Base-by-base conservation (phyloP, 495 filamentous ascomycete species). In the Copromyces sp. region DNA sequence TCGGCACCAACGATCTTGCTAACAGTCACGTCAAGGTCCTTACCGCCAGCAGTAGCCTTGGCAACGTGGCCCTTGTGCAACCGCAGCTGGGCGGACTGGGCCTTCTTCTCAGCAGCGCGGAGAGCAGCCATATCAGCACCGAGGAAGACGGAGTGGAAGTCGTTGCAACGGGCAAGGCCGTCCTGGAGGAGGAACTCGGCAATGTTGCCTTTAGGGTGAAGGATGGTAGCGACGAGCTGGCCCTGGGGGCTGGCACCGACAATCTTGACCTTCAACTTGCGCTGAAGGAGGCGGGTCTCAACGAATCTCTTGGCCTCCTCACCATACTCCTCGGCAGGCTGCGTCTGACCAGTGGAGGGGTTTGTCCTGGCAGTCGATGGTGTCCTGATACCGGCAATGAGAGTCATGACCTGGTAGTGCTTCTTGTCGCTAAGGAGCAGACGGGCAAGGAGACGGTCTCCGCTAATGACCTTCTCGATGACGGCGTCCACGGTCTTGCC, bases 201-300 rank as follows among this genome's bases (percentile, higher is more conserved):
- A 80, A 99, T 95, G 80, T 92, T 97, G 68, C 96, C 96, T 32
- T 91, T 89, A 29, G 93, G 93, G 81, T 98, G 96, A 53, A 92
- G 85, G 35, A 99, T 86, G 41, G 87, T 86, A 61, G 89, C 93
- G 73, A 98, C 88, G 20, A 97, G 85, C 77, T 95, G 93, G 65
- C 89, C 89, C 79, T 97, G 94, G 0, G 93, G 93, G 68, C 92
- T 97, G 12, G 93, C 87, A 32, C 95, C 96, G 38, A 98, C 86
- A 39, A 97, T 82, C 65, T 91, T 88, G 70, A 95, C 86, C 80
- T 90, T 88, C 70, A 98, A 90, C 77, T 90, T 91, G 61, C 95
- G 92, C 82, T 98, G 95, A 71, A 96, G 83, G 35, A 99, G 82
- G 71, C 96, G 87, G 16, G 86, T 81, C 80, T 98, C 96, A 5